phyloP scores from a whole-genome alignment of 768 basidiomycete genomes.

The Boletus tomentosulus region DNA sequence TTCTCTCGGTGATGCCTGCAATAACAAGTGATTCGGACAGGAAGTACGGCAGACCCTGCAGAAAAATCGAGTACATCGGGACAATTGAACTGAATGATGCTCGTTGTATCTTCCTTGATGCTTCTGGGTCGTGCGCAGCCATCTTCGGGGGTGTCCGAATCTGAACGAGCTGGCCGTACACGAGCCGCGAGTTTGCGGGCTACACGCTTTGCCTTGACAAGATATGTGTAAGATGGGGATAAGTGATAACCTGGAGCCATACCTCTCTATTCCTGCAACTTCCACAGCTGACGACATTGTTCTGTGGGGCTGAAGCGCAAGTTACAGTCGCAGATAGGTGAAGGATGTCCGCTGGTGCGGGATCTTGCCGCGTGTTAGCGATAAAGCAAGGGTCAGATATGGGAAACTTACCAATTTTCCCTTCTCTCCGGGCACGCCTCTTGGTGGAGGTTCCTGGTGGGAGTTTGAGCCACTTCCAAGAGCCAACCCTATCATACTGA shows the following conservation, averaged over 20 bases:
- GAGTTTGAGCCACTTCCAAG: constrained; percentile 84
- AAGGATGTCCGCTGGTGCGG: constrained; percentile 63
- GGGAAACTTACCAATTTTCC: constrained; percentile 61
- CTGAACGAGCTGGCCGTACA: constrained; percentile 71
- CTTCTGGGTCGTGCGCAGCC: constrained; percentile 40
- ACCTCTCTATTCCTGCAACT: constrained; percentile 88
- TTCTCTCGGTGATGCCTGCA: constrained; percentile 99
- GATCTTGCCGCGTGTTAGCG: constrained; percentile 45
- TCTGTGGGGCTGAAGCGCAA: constrained; percentile 77
- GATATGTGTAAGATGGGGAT: constrained; percentile 7
- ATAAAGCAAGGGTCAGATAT: not conserved
- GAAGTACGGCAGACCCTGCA: constrained; percentile 82
- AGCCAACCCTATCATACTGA: constrained; percentile 79
- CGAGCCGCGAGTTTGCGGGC: constrained; percentile 86
- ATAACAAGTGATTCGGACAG: constrained; percentile 95
- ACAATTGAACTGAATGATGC: constrained; percentile 96
- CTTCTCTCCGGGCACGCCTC: constrained; percentile 77
- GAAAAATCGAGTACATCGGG: constrained; percentile 86
- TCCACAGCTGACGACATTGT: constrained; percentile 75
- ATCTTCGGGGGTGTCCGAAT: constrained; percentile 66
- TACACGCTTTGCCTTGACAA: constrained; percentile 73
- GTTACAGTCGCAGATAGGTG: constrained; percentile 70
- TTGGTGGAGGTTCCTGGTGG: constrained; percentile 83
- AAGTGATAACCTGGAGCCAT: constrained; percentile 18
- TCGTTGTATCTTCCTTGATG: constrained; percentile 63